These are phyloP conservation scores for Termitomyces sp. DNA, from an alignment of 768 basidiomycete genomes.

Conservation along the genomic window DNA sequence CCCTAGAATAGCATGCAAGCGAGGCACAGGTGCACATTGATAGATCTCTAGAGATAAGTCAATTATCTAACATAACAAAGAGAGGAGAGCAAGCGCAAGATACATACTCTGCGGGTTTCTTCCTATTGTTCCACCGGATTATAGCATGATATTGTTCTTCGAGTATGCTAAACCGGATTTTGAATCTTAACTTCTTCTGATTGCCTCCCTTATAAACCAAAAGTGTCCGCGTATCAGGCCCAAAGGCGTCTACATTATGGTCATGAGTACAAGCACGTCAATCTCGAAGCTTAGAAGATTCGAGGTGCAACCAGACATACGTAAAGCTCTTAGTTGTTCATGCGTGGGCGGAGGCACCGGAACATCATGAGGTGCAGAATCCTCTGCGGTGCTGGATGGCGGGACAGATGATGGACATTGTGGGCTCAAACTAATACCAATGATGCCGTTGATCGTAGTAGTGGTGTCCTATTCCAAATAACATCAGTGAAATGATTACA, in stretches of 20 bases:
- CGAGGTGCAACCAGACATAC: neutral
- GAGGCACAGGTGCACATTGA: conserved; percentile 38
- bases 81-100: neutral
- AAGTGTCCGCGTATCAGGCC: conserved; percentile 13
- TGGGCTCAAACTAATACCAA: neutral
- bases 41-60: conserved; percentile 31
- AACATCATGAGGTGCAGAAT: neutral
- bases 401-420: neutral
- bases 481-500: neutral
- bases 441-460: neutral
- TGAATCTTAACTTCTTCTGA: conserved; percentile 4
- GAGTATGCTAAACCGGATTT: conserved; percentile 17
- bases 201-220: neutral
- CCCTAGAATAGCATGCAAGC: conserved; percentile 39
- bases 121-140: conserved; percentile 36
- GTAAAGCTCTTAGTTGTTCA: conserved; percentile 1
- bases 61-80: neutral
- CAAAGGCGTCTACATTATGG: conserved; percentile 15
- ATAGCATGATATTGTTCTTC: conserved; percentile 24
- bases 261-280: conserved; percentile 2
- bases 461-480: neutral
- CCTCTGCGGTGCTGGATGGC: neutral
- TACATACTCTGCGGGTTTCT: conserved; percentile 30
- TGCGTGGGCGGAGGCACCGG: neutral
- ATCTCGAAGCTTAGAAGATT: neutral